Conservation (phyloP, 1,284 basidiomycete species). For the Ceratobasidium sp. region DNA sequence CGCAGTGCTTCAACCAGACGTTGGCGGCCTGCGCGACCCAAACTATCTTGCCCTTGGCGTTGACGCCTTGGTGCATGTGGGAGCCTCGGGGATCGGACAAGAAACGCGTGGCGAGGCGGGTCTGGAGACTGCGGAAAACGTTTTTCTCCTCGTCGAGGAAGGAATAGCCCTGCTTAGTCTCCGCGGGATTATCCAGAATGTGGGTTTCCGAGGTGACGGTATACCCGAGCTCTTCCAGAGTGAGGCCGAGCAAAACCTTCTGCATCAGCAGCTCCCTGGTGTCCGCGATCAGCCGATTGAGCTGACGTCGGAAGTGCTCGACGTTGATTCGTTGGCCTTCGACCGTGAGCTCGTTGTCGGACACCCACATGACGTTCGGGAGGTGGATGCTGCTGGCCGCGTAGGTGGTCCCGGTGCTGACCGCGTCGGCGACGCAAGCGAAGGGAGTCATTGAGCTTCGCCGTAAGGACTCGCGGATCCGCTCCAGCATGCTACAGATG, state of each 20-base stretch:
- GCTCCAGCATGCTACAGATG: not conserved
- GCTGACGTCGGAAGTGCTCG: too few relatives aligned
- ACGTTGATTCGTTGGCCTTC: not conserved
- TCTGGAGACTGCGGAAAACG: not conserved
- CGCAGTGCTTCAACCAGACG: not conserved
- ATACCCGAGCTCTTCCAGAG: not conserved
- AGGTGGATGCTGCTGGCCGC: not conserved
- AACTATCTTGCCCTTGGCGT: not conserved
- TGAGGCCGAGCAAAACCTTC: not conserved
- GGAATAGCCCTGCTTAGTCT: not conserved
- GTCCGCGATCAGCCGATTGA: too few relatives aligned
- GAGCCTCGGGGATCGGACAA: not conserved
- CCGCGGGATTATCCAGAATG: not conserved
- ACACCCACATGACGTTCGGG: not conserved
- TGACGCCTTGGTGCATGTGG: not conserved
- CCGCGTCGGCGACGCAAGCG: not conserved
- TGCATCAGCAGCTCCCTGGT: too few relatives aligned
- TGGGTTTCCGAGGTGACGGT: not conserved
- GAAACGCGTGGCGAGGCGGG: not conserved
- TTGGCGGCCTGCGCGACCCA: not conserved
- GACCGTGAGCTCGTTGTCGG: constrained; percentile 18
- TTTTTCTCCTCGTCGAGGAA: not conserved
- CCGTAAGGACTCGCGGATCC: not conserved
- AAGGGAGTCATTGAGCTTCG: not conserved
- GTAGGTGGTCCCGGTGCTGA: not conserved